Base-by-base conservation (phyloP, 495 filamentous ascomycete genomes). In the Penicillium parvum region DNA sequence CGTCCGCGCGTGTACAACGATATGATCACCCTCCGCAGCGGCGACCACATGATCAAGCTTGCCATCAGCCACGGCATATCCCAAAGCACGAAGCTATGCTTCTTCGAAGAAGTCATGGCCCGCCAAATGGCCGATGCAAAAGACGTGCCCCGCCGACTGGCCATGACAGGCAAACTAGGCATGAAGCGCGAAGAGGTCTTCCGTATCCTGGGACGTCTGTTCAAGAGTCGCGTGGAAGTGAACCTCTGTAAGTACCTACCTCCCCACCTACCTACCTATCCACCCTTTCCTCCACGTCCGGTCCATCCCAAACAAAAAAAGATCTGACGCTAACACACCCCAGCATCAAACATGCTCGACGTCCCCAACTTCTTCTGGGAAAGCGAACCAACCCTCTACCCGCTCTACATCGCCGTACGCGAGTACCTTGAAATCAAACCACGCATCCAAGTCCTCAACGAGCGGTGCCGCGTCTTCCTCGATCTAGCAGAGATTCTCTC, bases 331-430 rank as follows among this genome's bases (percentile, higher is more conserved):
- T 52, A 43, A 55, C 32, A 32, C n/a, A 20, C n/a, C 5, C 17
- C 61, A 95, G 88, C 92, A 40, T 95, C 88, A 10, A 99, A 97
- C 53, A 89, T 96, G 60, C 85, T 99, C 46, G 91, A 96, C 61
- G 88, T 95, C 3, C 94, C 92, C 30, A 95, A 92, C 62, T 97
- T 99, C 73, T 97, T 99, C 76, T 99, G 92, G 92, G 89, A 95
- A 55, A 84, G 84, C 21, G 92, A 99, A 58, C 92, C 92, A 25
- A 95, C 87, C 2, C 77, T 99, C 0, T 88, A 95, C 58, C 92
- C 92, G 0, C 82, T 99, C 29, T 99, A 99, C 65, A 79, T 79
- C 41, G 92, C 91, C 36, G 89, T 97, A 20, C 86, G 92, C 52
- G 94, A 97, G 57, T 99, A 99, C 61, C 82, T 99, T 32, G 92